Conservation (phyloP, 331 rosid species). For the Dryas integrifolia region DNA sequence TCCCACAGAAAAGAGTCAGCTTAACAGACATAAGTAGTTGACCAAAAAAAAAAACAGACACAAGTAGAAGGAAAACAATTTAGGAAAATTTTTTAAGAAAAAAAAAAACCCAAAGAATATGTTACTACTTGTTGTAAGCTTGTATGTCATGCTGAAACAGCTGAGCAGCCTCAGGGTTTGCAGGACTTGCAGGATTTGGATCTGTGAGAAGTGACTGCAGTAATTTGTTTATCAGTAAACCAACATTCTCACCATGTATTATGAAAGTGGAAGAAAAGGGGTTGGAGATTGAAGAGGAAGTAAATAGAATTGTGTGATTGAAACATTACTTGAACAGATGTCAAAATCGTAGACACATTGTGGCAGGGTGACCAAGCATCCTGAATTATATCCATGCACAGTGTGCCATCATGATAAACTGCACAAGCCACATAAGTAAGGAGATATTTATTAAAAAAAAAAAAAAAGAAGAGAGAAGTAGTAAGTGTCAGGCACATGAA, state of each 20-base stretch:
- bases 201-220: constrained; percentile 34
- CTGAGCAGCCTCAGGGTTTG: constrained; percentile 36
- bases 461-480: background rate
- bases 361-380: constrained; percentile 43
- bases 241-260: background rate
- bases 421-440: background rate
- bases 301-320: background rate
- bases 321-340: constrained; percentile 34
- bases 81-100: too few species aligned
- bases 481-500: background rate
- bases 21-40: background rate
- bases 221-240: constrained; percentile 6
- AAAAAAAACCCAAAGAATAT: background rate
- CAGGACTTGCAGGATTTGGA: constrained; percentile 38
- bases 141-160: constrained; percentile 31
- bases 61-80: background rate
- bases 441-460: background rate
- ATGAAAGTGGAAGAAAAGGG: background rate
- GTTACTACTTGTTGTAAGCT: constrained; percentile 34
- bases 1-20: background rate
- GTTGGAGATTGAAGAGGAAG: background rate
- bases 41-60: background rate
- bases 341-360: constrained; percentile 30
- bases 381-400: constrained; percentile 40
- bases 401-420: constrained; percentile 34